Base-by-base conservation (phyloP, 306 rosid species). In the Quercus alba region DNA sequence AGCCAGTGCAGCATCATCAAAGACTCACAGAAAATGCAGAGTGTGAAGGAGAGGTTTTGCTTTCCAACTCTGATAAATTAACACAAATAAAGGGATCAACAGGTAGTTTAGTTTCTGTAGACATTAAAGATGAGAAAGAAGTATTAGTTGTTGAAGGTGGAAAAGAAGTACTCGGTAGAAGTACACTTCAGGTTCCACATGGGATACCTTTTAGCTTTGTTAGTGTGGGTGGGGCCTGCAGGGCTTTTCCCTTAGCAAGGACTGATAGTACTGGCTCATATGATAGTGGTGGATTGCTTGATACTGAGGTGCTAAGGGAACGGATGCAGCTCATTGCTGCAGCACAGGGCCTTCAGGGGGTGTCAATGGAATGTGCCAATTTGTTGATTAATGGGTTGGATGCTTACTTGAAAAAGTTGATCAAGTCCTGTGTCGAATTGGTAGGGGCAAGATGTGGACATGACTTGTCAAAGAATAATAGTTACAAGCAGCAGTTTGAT, bases 291-390 rank as follows among this genome's bases (percentile, higher is more conserved):
- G 78, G 88, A 77, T 86, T 91, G 87, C 88, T 89, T 67, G 94
- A 90, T 81, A 62, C 94, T 5, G 93, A 90, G 80, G 84, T 88
- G 17, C 76, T 90, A 80, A 87, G 86, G 85, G 89, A 90, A 82
- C 97, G 87, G 67, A 95, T 93, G 97, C 95, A 90, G 87, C 97
- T 88, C 91, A 93, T 95, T 78, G 89, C 97, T 30, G 83, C 84
- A 75, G 95, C 85, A 57, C 97, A 91, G 77, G 97, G 98, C 58
- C 90, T 95, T 78, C 97, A 88, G 78, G 90, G 91, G 56, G 92
- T 93, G 84, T 87, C 98, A 77, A 54, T 79, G 80, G 99, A 93
- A 86, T 93, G 98, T 85, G 87, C 97, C 75, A 89, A 82, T 75
- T 74, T 81, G 84, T 78, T 93, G 86, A 95, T 91, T 83, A 83